Evolutionary conservation across 2,329 filamentous ascomycete genomes (phyloP), one percentile per base, ranked within the genome.

Genomic region (Exophiala phaeomuriformis): DNA sequence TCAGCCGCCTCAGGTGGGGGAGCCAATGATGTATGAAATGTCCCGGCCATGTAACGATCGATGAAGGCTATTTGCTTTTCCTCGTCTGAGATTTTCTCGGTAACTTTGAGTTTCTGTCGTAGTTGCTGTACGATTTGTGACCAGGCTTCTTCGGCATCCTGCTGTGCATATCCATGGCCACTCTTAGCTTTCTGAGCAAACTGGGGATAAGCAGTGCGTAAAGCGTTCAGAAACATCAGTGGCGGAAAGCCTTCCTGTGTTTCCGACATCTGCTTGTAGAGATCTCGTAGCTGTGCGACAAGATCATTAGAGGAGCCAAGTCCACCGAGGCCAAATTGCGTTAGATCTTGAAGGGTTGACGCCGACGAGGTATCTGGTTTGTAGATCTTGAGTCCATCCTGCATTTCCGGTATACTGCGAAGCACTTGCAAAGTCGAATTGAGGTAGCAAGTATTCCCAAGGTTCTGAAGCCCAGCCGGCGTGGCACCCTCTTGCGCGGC

Each of bases 121-220:
- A 98, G 74, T 65, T 91, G 87, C 42, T 86, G 83, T 4, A 98
- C 74, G 57, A 98, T 94, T 68, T 97, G 91, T 19, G 91, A 93
- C 90, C 91, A 98, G 44, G 91, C 93, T 71, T 98, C 93, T 70
- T 98, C 93, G 1, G 93, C 93, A 73, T 98, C 93, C 72, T 98
- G 93, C 71, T 98, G 93, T n/a, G 93, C 90, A 66, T 85, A 97
- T 4, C 88, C 90, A 53, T 85, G 78, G 27, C 88, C 87, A 32
- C 85, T 84, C 68, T 88, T 90, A 51, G 89, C 82, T 65, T 82
- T 85, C 72, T 98, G 90, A 7, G 89, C 90, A 67, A 98, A 98
- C 67, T 97, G 93, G 6, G 93, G 93, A 66, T 88, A 96, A 0
- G 83, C 79, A 30, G 77, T 77, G 56, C 91, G 85, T 10, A 98